These are phyloP conservation scores for Articulospora tetracladia DNA, from an alignment of 495 filamentous ascomycete species.

Conservation along the genomic window DNA sequence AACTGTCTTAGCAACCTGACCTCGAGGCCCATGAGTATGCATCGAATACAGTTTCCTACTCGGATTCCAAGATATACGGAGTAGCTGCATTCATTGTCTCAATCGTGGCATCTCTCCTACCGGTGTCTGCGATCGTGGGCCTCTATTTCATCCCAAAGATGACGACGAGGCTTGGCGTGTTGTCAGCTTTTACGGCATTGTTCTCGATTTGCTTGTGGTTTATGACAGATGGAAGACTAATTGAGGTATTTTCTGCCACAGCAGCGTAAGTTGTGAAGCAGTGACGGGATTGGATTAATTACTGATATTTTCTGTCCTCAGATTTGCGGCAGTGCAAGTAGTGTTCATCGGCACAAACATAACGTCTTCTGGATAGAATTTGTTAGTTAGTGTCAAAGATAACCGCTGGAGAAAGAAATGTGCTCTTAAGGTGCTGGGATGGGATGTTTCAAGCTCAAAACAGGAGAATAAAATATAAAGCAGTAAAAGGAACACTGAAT, in stretches of 20 bases:
- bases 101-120: not conserved
- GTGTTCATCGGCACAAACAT: slow-evolving; percentile 9
- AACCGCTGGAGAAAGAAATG: no score
- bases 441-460: no score
- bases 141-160: slow-evolving; percentile 1
- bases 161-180: slow-evolving; percentile 4
- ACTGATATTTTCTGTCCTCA: not conserved
- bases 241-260: slow-evolving; percentile 13
- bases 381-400: no score
- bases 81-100: not conserved
- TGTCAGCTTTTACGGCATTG: slow-evolving; percentile 1
- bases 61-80: no score
- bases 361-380: no score
- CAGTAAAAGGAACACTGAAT: no score
- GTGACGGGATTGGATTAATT: not conserved
- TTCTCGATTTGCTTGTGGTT: slow-evolving; percentile 8
- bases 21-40: not conserved
- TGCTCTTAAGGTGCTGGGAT: no score
- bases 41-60: no score
- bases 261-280: slow-evolving; percentile 1
- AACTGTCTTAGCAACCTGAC: not conserved
- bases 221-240: not conserved
- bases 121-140: slow-evolving; percentile 5
- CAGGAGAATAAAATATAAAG: no score
- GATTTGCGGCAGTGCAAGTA: slow-evolving; percentile 8